Conservation (phyloP, 192 early-diverging fungal genomes). For the Geosiphon pyriformis region DNA sequence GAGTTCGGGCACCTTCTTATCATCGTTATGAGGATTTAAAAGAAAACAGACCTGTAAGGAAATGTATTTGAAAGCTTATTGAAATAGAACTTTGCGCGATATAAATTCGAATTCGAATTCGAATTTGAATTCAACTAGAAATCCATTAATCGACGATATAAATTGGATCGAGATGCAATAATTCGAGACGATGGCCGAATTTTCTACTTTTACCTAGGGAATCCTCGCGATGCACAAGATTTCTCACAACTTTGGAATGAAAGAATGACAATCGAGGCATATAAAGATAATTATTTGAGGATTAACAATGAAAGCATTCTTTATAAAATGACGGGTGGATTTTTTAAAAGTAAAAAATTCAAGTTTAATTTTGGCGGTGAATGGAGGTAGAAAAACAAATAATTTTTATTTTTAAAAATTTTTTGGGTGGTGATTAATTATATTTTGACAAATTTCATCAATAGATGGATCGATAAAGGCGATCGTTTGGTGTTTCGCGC, state of each 20-base stretch:
- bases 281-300: neutral
- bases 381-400: neutral
- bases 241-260: neutral
- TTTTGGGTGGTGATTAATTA: no score
- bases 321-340: neutral
- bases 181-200: neutral
- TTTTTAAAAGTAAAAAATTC: neutral
- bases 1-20: no score
- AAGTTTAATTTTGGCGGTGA: neutral
- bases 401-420: no score
- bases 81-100: no score
- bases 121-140: no score
- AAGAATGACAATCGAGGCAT: neutral
- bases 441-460: no score
- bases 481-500: neutral
- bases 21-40: no score
- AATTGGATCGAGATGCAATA: neutral
- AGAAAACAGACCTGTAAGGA: no score
- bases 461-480: neutral
- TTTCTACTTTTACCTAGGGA: neutral
- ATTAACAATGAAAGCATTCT: neutral
- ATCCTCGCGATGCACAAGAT: neutral
- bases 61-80: no score
- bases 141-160: no score
- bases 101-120: no score